These are phyloP conservation scores for Verticillium zaregamsianum DNA, from an alignment of 2,329 filamentous ascomycete genomes.

Conservation along the genomic window DNA sequence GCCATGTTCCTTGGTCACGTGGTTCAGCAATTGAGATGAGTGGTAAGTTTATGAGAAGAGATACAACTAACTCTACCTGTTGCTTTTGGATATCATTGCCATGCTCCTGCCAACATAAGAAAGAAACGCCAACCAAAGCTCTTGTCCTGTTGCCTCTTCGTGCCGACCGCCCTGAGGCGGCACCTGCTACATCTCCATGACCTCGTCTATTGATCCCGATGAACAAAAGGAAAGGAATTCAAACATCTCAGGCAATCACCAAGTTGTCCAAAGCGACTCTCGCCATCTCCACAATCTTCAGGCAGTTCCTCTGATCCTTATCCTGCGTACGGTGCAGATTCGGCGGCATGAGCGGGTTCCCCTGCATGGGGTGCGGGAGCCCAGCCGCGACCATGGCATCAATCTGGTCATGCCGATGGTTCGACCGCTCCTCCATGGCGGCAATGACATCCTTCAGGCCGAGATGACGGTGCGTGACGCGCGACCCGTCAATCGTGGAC, in stretches of 20 bases:
- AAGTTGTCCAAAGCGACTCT: slow-evolving; percentile 49
- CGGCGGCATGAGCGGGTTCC: slow-evolving; percentile 21
- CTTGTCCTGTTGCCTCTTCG: neutral
- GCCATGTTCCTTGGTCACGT: too few species aligned
- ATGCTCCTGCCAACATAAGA: neutral
- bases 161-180: neutral
- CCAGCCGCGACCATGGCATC: slow-evolving; percentile 41
- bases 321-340: slow-evolving; percentile 25
- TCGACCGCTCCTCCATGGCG: slow-evolving; percentile 47
- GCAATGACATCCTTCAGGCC: slow-evolving; percentile 52
- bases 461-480: slow-evolving; percentile 26
- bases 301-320: slow-evolving; percentile 35
- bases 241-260: slow-evolving; percentile 41
- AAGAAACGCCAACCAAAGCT: neutral
- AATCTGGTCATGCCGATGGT: slow-evolving; percentile 42
- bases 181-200: too few species aligned
- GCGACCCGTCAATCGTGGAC: slow-evolving; percentile 8
- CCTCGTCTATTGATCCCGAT: too few species aligned
- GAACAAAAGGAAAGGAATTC: neutral
- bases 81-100: neutral
- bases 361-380: slow-evolving; percentile 21
- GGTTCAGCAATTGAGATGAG: too few species aligned
- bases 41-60: neutral
- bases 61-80: neutral
- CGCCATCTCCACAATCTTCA: slow-evolving; percentile 50